Evolutionary conservation across 331 rosid genomes (phyloP), one percentile per base, ranked within the genome.

Genomic region (Quercus phellos): DNA sequence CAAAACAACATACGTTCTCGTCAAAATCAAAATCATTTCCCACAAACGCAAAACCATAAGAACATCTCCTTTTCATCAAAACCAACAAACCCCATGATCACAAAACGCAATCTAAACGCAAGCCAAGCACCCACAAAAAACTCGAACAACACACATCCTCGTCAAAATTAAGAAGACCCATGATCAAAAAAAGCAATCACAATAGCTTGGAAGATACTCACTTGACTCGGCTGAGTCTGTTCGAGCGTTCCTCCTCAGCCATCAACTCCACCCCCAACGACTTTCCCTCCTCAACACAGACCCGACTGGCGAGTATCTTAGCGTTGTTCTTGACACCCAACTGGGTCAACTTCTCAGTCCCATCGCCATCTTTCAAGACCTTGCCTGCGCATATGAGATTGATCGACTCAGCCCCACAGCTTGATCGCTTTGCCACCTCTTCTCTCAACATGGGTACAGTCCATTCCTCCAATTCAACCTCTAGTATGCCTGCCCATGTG

Each of bases 221-320:
- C 98, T 88, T 94, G 81, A 94, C 78, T 60, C 97, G 89, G 27
- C 85, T 63, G 56, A 94, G 93, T 80, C 97, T 85, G 24, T 61
- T 51, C 60, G 85, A 79, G 79, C 95, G 94, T 75, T 94, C 95
- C 19, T 88, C 97, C 27, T 90, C 92, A 1, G 97, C 97, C 84
- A 92, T 78, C 87, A 90, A 68, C 77, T 85, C 87, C 64, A 59
- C 51, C 58, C 80, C 74, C 46, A 94, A 76, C 4, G 85, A 84
- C 74, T 74, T 77, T 0, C 89, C 92, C 77, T 89, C 94, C 43
- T 82, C 84, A 9, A 85, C 78, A 22, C 74, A 30, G 55, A 79
- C 79, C 51, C 90, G 85, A 27, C 82, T 82, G 12, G 92, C 85
- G 46, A 94, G 90, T 55, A 94, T 88, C 77, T 85, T 92, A 24